These are phyloP conservation scores for Cylindrotheca fusiformis DNA, from an alignment of 108 stramenopile genomes.

Conservation along the genomic window DNA sequence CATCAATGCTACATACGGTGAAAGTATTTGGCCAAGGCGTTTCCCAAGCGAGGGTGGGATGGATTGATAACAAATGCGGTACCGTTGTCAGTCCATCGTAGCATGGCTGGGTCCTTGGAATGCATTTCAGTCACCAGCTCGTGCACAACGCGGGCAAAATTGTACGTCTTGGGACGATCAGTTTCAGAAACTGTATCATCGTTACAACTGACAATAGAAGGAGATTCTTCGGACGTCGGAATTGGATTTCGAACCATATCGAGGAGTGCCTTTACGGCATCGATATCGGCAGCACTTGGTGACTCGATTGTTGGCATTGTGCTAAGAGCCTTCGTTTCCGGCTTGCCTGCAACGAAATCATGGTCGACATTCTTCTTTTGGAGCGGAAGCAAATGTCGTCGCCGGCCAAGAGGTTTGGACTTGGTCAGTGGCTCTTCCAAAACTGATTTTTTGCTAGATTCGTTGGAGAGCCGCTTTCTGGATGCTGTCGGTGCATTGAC, in stretches of 20 bases:
- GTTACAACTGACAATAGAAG: neutral
- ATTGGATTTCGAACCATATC: neutral
- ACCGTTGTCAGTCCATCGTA: conserved; percentile 6
- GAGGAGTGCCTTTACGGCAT: neutral
- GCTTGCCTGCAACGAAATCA: too few relatives aligned
- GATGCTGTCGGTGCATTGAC: neutral
- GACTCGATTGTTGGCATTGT: neutral
- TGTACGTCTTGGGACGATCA: neutral
- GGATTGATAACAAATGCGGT: conserved; percentile 11
- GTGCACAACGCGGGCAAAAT: neutral
- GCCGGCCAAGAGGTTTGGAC: neutral
- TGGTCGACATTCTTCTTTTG: neutral
- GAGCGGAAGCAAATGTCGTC: neutral
- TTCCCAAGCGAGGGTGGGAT: neutral
- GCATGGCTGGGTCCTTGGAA: neutral
- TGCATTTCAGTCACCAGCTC: neutral
- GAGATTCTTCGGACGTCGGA: neutral
- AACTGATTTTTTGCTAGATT: neutral
- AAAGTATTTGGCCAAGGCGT: conserved; percentile 10
- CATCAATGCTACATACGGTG: conserved; percentile 9
- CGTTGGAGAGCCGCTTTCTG: neutral
- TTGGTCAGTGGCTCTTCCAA: neutral
- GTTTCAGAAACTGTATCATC: neutral
- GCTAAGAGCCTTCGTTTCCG: neutral
- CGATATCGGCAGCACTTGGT: neutral